Evolutionary conservation across 2,329 filamentous ascomycete species (phyloP).

Genomic region (Tothia fuscella): DNA sequence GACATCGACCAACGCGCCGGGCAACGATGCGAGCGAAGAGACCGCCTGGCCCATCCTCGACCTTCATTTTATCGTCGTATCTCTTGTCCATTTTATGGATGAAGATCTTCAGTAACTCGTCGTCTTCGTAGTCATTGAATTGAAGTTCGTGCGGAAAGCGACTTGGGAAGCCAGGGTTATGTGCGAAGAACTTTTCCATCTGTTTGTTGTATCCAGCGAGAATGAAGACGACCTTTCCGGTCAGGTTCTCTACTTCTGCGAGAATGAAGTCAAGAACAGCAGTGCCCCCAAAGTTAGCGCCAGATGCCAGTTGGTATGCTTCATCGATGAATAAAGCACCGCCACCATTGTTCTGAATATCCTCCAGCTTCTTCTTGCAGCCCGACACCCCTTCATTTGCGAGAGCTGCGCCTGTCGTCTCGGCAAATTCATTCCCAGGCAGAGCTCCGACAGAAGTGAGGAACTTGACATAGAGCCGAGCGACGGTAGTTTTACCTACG

Average conservation of each 20-base stretch:
- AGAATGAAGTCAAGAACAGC: constrained; percentile 60
- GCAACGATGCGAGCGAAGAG: constrained; percentile 53
- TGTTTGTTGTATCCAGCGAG: constrained; percentile 61
- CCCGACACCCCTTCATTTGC: constrained; percentile 49
- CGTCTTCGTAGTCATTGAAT: constrained; percentile 58
- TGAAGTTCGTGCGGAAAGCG: constrained; percentile 54
- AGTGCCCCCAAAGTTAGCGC: constrained; percentile 44
- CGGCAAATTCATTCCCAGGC: constrained; percentile 47
- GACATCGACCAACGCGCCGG: constrained; percentile 47
- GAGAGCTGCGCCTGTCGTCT: constrained; percentile 56
- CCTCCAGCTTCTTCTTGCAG: constrained; percentile 45
- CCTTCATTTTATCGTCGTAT: constrained; percentile 43
- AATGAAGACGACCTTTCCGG: constrained; percentile 58
- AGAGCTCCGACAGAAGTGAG: constrained; percentile 50
- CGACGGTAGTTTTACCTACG: constrained; percentile 61
- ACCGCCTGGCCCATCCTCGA: constrained; percentile 46
- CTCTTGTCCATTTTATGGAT: constrained; percentile 40
- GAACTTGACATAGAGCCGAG: constrained; percentile 56
- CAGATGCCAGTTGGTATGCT: constrained; percentile 58
- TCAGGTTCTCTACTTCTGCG: constrained; percentile 59
- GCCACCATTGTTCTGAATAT: constrained; percentile 46
- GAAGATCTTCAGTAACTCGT: constrained; percentile 52
- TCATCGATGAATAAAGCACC: constrained; percentile 70
- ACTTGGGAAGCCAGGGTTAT: constrained; percentile 60
- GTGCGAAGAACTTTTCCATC: constrained; percentile 66